phyloP scores from a whole-genome alignment of 345 rosid genomes.

The Populus alba region DNA sequence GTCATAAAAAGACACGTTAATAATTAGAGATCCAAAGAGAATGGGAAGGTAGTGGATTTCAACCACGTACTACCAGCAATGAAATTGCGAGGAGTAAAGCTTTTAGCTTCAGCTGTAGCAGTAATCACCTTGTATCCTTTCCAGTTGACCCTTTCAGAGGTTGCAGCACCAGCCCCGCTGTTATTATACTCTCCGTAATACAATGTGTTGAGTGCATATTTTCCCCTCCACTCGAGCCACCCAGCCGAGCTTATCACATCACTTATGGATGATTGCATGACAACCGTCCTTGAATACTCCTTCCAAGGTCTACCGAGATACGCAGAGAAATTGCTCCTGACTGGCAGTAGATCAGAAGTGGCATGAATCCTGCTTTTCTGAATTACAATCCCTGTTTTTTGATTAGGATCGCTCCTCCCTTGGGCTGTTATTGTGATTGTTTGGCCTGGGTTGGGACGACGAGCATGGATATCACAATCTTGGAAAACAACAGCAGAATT shows the following conservation, averaged over 20 bases:
- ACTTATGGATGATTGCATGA: slow-evolving; percentile 68
- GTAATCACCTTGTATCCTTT: slow-evolving; percentile 57
- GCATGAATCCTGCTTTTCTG: slow-evolving; percentile 77
- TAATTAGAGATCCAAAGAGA: slow-evolving; percentile 54
- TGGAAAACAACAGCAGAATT: slow-evolving; percentile 57
- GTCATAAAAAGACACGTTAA: background rate
- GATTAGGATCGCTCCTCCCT: slow-evolving; percentile 80
- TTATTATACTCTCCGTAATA: slow-evolving; percentile 68
- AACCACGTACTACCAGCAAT: slow-evolving; percentile 69
- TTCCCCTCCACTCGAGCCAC: slow-evolving; percentile 76
- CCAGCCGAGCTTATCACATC: slow-evolving; percentile 64
- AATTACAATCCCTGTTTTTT: slow-evolving; percentile 87
- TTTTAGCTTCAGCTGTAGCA: slow-evolving; percentile 48
- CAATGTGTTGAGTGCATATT: slow-evolving; percentile 62
- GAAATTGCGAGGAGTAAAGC: slow-evolving; percentile 49
- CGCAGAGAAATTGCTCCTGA: slow-evolving; percentile 53
- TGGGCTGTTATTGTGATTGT: slow-evolving; percentile 95
- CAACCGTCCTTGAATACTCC: slow-evolving; percentile 75
- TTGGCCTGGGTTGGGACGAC: slow-evolving; percentile 73
- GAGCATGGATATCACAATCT: slow-evolving; percentile 88
- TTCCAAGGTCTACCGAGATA: slow-evolving; percentile 94
- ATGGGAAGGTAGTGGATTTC: slow-evolving; percentile 67
- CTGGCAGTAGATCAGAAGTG: slow-evolving; percentile 55
- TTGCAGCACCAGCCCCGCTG: slow-evolving; percentile 66
- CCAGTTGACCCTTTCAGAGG: slow-evolving; percentile 71